A percentile compares a stretch with the other conserved stretches of the same genome.
Conservation (phyloP, 192 early-diverging fungal species). For the Coemansia aciculifera region DNA sequence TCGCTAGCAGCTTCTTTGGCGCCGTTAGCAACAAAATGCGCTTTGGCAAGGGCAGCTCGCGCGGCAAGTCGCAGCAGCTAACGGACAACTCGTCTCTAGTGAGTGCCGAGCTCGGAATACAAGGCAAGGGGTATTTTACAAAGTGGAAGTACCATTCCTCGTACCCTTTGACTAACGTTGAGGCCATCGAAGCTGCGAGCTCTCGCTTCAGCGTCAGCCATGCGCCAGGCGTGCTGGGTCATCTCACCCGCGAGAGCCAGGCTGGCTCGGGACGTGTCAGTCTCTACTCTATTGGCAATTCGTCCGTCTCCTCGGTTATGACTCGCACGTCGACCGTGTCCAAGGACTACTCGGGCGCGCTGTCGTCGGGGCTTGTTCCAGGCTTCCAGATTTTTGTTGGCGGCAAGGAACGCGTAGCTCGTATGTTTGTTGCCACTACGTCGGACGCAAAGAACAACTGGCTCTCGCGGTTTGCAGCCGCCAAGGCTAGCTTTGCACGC, state of each 20-base stretch:
- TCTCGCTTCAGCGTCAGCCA: constrained; percentile 52
- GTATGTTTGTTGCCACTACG: constrained; percentile 59
- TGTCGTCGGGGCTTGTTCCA: constrained; percentile 53
- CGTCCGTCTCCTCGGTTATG: constrained; percentile 57
- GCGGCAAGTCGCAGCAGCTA: constrained; percentile 25
- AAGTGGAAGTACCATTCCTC: constrained; percentile 69
- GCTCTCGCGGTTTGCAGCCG: constrained; percentile 56
- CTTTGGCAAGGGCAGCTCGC: constrained; percentile 47
- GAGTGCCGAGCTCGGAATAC: constrained; percentile 54
- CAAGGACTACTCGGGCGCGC: constrained; percentile 56
- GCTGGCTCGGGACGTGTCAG: constrained; percentile 47
- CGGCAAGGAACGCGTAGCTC: constrained; percentile 52
- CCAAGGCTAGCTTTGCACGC: constrained; percentile 56
- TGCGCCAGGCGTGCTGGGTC: constrained; percentile 41
- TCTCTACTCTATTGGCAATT: constrained; percentile 57
- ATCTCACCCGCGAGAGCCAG: constrained; percentile 46
- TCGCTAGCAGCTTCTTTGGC: constrained; percentile 58
- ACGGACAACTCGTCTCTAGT: constrained; percentile 56
- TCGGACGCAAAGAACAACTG: constrained; percentile 57
- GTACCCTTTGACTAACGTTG: constrained; percentile 59
- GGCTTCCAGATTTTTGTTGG: constrained; percentile 58
- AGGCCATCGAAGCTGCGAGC: constrained; percentile 63
- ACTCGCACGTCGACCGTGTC: constrained; percentile 57
- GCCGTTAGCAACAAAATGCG: constrained; percentile 58
- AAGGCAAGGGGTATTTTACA: constrained; percentile 65